Conservation (phyloP, 176 grass and related monocot genomes). For the Typha latifolia region DNA sequence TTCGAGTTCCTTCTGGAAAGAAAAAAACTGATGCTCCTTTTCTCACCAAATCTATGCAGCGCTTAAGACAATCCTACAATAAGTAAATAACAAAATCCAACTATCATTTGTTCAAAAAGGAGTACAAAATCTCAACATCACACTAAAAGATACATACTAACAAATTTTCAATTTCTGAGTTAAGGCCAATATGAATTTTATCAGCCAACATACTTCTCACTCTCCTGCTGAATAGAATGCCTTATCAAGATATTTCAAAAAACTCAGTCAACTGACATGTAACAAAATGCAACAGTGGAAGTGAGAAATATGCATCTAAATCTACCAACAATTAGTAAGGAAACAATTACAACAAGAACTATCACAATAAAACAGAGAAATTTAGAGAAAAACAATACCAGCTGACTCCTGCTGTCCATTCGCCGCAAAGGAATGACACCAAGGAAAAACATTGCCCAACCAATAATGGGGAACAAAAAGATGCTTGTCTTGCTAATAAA, state of each 20-base stretch:
- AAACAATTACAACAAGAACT: no score
- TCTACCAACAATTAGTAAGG: no score
- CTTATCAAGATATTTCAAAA: background rate
- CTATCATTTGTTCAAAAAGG: slow-evolving; percentile 2
- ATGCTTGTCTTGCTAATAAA: slow-evolving; percentile 99
- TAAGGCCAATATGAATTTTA: background rate
- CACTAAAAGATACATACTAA: background rate
- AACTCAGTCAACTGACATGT: background rate
- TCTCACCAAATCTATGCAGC: slow-evolving; percentile 61
- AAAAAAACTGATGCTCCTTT: slow-evolving; percentile 89
- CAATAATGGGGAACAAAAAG: slow-evolving; percentile 86
- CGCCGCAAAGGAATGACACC: slow-evolving; percentile 80
- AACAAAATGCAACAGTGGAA: background rate
- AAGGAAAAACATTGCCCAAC: slow-evolving; percentile 94
- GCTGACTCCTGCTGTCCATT: slow-evolving; percentile 82
- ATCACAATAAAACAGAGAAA: background rate
- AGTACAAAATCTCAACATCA: background rate
- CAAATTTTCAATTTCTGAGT: no score
- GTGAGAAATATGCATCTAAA: no score
- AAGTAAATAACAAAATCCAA: slow-evolving; percentile 11
- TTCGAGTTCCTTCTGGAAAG: slow-evolving; percentile 93
- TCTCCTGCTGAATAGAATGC: background rate
- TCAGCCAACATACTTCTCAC: background rate
- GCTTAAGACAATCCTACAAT: slow-evolving; percentile 82
- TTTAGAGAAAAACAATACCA: slow-evolving; percentile 45